Percentiles rank a stretch among this genome's conserved stretches.
Conservation (phyloP, 805 yeast species). For the Pichia insulana region DNA sequence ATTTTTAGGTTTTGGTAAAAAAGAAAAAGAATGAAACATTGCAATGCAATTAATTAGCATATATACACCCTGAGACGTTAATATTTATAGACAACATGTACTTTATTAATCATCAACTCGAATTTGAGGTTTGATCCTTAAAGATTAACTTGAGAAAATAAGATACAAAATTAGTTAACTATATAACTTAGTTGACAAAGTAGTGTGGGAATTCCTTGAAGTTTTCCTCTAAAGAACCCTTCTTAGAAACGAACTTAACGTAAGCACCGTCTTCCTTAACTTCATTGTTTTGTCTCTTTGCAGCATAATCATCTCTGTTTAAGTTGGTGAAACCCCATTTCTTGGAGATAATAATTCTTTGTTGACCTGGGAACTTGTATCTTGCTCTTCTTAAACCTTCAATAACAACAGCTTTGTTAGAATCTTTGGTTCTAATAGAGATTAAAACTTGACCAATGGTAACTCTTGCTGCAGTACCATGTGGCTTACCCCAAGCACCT, state of each 20-base stretch:
- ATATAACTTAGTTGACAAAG: slow-evolving; percentile 35
- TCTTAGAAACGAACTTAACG: slow-evolving; percentile 95
- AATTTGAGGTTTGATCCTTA: too few species aligned
- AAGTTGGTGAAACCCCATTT: slow-evolving; percentile 99
- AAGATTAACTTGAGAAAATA: background rate
- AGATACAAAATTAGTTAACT: slow-evolving; percentile 5
- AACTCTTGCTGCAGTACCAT: slow-evolving; percentile 99
- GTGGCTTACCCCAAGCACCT: slow-evolving; percentile 99
- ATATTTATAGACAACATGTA: too few species aligned
- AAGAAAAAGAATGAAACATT: background rate
- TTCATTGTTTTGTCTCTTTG: slow-evolving; percentile 93
- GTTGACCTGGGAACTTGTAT: slow-evolving; percentile 99
- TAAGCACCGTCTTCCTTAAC: slow-evolving; percentile 99
- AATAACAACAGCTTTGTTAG: slow-evolving; percentile 92
- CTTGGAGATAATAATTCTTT: slow-evolving; percentile 97
- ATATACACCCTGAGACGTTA: background rate
- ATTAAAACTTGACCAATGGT: slow-evolving; percentile 96
- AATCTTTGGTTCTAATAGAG: slow-evolving; percentile 97
- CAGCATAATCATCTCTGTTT: slow-evolving; percentile 94
- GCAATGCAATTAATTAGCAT: background rate
- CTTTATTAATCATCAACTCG: too few species aligned
- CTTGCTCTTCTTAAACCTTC: slow-evolving; percentile 99
- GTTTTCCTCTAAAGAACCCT: slow-evolving; percentile 92
- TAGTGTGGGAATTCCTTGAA: slow-evolving; percentile 89
- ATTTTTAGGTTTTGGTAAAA: slow-evolving; percentile 6